Evolutionary conservation across 2,329 filamentous ascomycete genomes (phyloP).

Genomic region (Exophiala mesophila): DNA sequence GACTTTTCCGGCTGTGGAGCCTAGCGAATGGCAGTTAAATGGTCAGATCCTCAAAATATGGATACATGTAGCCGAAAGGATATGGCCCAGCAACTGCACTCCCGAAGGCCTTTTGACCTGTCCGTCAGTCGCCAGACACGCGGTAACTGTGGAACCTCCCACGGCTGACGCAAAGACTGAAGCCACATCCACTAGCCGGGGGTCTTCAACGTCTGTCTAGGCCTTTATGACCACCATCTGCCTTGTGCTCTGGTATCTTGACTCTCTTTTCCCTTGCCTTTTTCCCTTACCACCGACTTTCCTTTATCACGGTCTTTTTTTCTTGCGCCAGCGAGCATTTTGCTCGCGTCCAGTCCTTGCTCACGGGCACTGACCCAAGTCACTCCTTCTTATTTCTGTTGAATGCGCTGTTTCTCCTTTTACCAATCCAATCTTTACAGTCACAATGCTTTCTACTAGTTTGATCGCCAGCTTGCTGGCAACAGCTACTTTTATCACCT

Average conservation of each 20-base stretch:
- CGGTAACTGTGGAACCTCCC: too few species aligned
- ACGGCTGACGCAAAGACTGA: too few species aligned
- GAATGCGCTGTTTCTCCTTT: constrained; percentile 11
- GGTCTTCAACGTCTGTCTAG: too few species aligned
- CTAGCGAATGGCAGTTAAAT: too few species aligned
- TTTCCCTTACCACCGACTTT: constrained; percentile 4
- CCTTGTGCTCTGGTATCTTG: constrained; percentile 14
- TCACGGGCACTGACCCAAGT: constrained; percentile 20
- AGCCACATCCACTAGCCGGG: too few species aligned
- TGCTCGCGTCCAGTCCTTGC: constrained; percentile 25
- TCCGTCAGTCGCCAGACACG: too few species aligned
- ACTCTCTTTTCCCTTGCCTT: constrained; percentile 14
- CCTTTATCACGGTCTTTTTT: constrained; percentile 14
- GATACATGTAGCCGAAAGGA: too few species aligned
- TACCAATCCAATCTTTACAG: constrained; percentile 10
- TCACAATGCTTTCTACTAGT: constrained; percentile 18
- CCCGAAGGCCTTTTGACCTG: too few species aligned
- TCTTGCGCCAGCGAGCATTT: constrained; percentile 16
- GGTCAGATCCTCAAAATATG: too few species aligned
- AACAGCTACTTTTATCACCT: constrained; percentile 21
- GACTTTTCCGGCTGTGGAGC: too few species aligned
- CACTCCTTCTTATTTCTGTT: constrained; percentile 13
- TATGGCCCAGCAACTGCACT: too few species aligned
- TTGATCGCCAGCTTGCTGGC: constrained; percentile 23
- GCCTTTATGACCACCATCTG: constrained; percentile 21